Percentiles rank a stretch among this genome's conserved stretches.
Evolutionary conservation across 2,329 filamentous ascomycete genomes (phyloP).

Genomic region (Atkinsonella hypoxylon): DNA sequence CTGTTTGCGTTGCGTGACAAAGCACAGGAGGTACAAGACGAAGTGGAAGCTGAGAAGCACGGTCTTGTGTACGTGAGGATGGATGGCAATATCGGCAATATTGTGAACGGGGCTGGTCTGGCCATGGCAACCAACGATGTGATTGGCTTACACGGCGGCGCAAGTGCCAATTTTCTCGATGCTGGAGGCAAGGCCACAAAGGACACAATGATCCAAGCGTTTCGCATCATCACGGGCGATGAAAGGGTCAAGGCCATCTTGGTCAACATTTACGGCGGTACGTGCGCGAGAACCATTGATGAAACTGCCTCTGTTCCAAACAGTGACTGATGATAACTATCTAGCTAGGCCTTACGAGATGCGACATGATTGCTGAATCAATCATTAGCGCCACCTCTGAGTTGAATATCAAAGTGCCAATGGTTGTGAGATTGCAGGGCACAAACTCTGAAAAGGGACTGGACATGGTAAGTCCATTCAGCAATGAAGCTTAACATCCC

Average conservation of each 20-base stretch:
- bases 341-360: conserved; percentile 33
- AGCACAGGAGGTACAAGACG: conserved; percentile 20
- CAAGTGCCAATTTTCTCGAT: conserved; percentile 75
- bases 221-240: conserved; percentile 62
- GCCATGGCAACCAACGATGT: conserved; percentile 88
- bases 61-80: conserved; percentile 71
- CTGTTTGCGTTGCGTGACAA: conserved; percentile 26
- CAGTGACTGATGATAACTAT: background rate
- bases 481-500: background rate
- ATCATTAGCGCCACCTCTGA: conserved; percentile 30
- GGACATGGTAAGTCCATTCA: conserved; percentile 24
- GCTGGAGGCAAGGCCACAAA: conserved; percentile 81
- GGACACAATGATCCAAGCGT: conserved; percentile 66
- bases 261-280: conserved; percentile 43
- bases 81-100: conserved; percentile 56
- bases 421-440: conserved; percentile 35
- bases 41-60: conserved; percentile 33
- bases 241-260: conserved; percentile 55
- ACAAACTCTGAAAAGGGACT: conserved; percentile 31
- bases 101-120: conserved; percentile 81
- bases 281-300: conserved; percentile 3
- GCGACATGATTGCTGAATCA: conserved; percentile 39
- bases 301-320: background rate
- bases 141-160: conserved; percentile 53
- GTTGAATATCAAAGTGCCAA: conserved; percentile 27